These are phyloP conservation scores for Helicostylum pulchrum DNA, from an alignment of 192 early-diverging fungal species.

Conservation along the genomic window DNA sequence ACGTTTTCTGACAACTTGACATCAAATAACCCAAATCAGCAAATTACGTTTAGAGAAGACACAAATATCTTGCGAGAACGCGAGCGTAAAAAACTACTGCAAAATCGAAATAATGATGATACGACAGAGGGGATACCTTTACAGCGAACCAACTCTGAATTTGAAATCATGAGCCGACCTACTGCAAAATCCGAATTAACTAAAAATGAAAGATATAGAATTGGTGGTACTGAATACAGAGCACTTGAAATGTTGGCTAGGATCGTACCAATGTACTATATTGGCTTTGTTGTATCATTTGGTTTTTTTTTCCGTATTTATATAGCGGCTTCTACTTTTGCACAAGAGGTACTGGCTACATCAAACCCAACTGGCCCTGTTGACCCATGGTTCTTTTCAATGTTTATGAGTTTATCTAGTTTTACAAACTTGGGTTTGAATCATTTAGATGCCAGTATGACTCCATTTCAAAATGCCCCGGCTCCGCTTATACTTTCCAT, in stretches of 20 bases:
- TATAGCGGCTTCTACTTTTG: constrained; percentile 24
- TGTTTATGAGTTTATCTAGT: constrained; percentile 23
- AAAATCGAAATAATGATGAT: constrained; percentile 2
- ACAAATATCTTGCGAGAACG: constrained; percentile 7
- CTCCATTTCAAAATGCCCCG: constrained; percentile 34
- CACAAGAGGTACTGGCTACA: constrained; percentile 19
- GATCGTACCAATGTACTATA: constrained; percentile 27
- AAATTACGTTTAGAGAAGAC: constrained; percentile 10
- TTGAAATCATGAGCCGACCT: constrained; percentile 13
- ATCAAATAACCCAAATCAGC: not conserved
- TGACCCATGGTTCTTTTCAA: constrained; percentile 33
- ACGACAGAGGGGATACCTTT: not conserved
- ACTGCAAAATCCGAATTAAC: constrained; percentile 24
- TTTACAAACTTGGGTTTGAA: constrained; percentile 31
- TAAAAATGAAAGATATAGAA: constrained; percentile 22
- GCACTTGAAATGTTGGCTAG: constrained; percentile 25
- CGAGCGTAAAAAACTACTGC: constrained; percentile 3
- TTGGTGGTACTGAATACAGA: constrained; percentile 37
- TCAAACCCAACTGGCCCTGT: constrained; percentile 21
- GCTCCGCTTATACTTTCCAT: constrained; percentile 15
- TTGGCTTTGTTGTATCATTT: constrained; percentile 17
- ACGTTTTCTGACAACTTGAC: not conserved
- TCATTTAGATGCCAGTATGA: constrained; percentile 31
- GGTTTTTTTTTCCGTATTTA: constrained; percentile 29
- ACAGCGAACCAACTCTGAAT: constrained; percentile 1